Base-by-base conservation (phyloP, 108 stramenopile genomes). In the Fragilaria crotonensis region DNA sequence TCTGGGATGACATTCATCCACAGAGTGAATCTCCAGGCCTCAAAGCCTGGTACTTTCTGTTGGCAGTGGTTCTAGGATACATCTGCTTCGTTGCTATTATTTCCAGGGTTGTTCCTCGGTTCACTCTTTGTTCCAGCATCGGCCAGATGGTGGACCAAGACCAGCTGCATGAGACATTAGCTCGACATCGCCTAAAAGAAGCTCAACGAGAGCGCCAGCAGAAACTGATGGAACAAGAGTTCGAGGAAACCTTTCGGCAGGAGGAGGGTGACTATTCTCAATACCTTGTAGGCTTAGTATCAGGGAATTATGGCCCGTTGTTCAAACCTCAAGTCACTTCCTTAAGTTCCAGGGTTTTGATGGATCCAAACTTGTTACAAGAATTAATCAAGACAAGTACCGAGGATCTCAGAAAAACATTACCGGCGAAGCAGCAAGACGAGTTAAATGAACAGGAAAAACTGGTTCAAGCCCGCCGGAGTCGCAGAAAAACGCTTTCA, bases 41-140 rank as follows among this genome's bases (percentile, higher is more conserved):
- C 32, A 33, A 54, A 19, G 60, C 27, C 18, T 29, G 22, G 11
- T 54, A 31, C 41, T 79, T 62, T 33, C 53, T 81, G 5, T 7
- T 75, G 25, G 71, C 46, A 0, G 56, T 70, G 11, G 19, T 75
- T n/a, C 46, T 67, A n/a, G 84, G 73, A 11, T 89, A 87, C 48
- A 25, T 47, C 0, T 41, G 84, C 4, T 94, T 88, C 50, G 60
- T 88, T 11, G 64, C 49, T 36, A 62, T 83, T 11, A 52, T 84
- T 53, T 63, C 80, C 9, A 58, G 59, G 31, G 73, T 85, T 28
- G 59, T 94, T 26, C 89, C 87, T 36, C 80, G 77, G 60, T 94
- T 73, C 64, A 94, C 93, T 14, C 56, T 90, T 5, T 94, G 93
- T 58, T 88, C 89, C 7, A 83, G 73, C 48, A 59, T 94, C 47